A percentile compares a stretch with the other conserved stretches of the same genome.
Conservation (phyloP, 179 eudicot genomes). For the Patellifolia procumbens region DNA sequence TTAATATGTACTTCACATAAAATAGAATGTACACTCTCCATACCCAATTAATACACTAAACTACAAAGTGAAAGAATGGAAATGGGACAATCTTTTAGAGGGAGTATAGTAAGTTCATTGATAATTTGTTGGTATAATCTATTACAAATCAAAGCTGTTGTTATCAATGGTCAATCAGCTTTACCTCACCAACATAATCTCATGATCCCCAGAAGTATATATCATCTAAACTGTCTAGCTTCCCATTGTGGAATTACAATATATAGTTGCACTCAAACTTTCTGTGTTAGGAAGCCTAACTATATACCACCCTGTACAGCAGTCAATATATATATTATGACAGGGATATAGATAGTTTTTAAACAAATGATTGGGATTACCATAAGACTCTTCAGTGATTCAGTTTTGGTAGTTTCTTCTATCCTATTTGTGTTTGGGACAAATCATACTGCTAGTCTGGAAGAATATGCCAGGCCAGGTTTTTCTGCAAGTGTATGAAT, state of each 20-base stretch:
- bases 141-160: not conserved
- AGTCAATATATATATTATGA: not conserved
- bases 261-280: not conserved
- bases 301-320: slow-evolving; percentile 13
- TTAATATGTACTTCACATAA: not conserved
- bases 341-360: not conserved
- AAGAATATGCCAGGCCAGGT: not conserved
- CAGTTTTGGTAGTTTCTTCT: not conserved
- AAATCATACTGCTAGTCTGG: not conserved
- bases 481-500: not conserved
- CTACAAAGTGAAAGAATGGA: no score
- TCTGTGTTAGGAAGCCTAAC: not conserved
- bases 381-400: not conserved
- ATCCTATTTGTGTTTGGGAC: not conserved
- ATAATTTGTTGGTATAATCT: not conserved
- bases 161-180: not conserved
- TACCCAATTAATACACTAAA: no score
- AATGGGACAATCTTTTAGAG: no score
- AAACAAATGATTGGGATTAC: slow-evolving; percentile 6
- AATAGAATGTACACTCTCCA: no score
- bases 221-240: not conserved
- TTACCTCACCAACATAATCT: not conserved
- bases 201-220: not conserved
- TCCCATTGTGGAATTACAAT: not conserved
- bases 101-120: not conserved